Conservation (phyloP, 2,329 filamentous ascomycete species). For the Fusarium graminum region DNA sequence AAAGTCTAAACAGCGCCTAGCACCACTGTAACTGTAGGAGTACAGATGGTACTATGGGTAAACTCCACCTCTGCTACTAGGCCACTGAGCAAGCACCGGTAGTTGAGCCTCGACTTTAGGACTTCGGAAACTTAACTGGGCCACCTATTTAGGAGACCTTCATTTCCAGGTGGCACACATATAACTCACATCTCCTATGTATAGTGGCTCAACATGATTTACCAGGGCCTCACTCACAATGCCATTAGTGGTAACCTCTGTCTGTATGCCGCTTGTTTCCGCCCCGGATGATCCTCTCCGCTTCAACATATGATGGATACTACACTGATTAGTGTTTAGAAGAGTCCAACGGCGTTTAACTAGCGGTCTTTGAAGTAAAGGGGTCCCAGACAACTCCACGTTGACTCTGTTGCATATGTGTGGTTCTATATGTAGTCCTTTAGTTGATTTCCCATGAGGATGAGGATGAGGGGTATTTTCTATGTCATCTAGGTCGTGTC, state of each 20-base stretch:
- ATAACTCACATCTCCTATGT: neutral
- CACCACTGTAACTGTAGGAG: conserved; percentile 9
- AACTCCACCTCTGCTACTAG: neutral
- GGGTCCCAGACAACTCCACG: neutral
- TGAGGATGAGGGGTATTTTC: conserved; percentile 7
- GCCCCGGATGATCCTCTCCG: neutral
- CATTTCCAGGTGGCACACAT: neutral
- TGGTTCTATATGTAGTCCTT: conserved; percentile 5
- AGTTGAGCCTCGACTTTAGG: conserved; percentile 24
- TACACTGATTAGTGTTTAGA: neutral
- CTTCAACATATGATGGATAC: neutral
- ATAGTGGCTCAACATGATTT: neutral
- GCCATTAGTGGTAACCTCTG: neutral
- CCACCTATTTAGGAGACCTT: neutral
- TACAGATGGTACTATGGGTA: conserved; percentile 11
- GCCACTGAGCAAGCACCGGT: neutral
- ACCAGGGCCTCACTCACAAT: neutral
- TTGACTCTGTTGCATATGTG: conserved; percentile 2
- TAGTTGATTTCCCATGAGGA: conserved; percentile 8
- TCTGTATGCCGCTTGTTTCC: conserved; percentile 6
- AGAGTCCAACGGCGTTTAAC: neutral
- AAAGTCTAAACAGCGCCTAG: conserved; percentile 2
- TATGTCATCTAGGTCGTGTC: neutral
- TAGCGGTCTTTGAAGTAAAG: neutral
- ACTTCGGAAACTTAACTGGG: neutral